Conservation (phyloP, 129 eudicot species). For the Daucus carota region DH1_v3.0 NC_030385.2:45861001-45861500, state of each 20-base stretch:
- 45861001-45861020: too few relatives aligned
- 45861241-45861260: conserved; percentile 35
- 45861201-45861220: conserved; percentile 26
- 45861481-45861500: conserved; percentile 6
- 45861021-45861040: too few relatives aligned
- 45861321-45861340: not conserved
- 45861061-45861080: too few relatives aligned
- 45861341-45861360: not conserved
- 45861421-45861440: conserved; percentile 48
- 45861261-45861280: conserved; percentile 27
- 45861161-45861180: too few relatives aligned
- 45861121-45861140: not conserved
- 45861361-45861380: conserved; percentile 29
- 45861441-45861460: conserved; percentile 37
- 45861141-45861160: too few relatives aligned
- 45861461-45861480: not conserved
- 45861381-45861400: conserved; percentile 17
- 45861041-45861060: too few relatives aligned
- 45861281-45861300: not conserved
- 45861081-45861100: conserved; percentile 33
- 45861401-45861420: conserved; percentile 59
- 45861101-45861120: conserved; percentile 29
- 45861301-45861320: not conserved
- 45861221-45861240: conserved; percentile 15
- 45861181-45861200: not conserved